Evolutionary conservation across 495 filamentous ascomycete genomes (phyloP).

Genomic region (Annulohypoxylon nitens): DNA sequence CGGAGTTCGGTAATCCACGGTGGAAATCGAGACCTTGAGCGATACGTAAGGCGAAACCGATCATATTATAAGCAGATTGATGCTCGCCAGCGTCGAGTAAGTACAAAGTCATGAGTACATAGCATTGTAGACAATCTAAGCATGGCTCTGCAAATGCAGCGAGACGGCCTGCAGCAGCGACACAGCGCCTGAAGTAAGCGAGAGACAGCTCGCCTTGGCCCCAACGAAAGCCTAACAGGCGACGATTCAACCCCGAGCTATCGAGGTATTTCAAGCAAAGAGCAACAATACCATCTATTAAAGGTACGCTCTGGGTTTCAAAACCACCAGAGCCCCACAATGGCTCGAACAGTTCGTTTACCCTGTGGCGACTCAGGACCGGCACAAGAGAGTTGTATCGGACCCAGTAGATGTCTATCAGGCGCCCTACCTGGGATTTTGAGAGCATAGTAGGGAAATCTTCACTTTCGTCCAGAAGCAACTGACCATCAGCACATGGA

Average conservation of each 20-base stretch:
- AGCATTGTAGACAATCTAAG: slow-evolving; percentile 46
- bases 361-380: slow-evolving; percentile 33
- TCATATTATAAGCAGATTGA: slow-evolving; percentile 54
- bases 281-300: slow-evolving; percentile 48
- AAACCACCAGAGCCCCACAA: slow-evolving; percentile 17
- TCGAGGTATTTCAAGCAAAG: slow-evolving; percentile 45
- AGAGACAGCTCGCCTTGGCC: slow-evolving; percentile 43
- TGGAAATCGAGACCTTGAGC: slow-evolving; percentile 47
- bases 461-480: no score
- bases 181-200: slow-evolving; percentile 50
- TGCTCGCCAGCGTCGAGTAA: slow-evolving; percentile 36
- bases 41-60: slow-evolving; percentile 50
- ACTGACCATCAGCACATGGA: no score
- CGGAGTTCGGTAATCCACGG: no score
- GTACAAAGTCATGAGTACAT: slow-evolving; percentile 41
- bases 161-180: slow-evolving; percentile 44
- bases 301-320: slow-evolving; percentile 25
- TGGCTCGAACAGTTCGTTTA: slow-evolving; percentile 27
- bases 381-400: slow-evolving; percentile 41
- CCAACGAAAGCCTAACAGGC: slow-evolving; percentile 47
- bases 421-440: slow-evolving; percentile 31
- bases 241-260: slow-evolving; percentile 45
- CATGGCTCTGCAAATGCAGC: slow-evolving; percentile 42
- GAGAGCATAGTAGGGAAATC: slow-evolving; percentile 29
- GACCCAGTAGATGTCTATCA: slow-evolving; percentile 49